Evolutionary conservation across 768 basidiomycete species (phyloP), one percentile per base, ranked within the genome.

Genomic region (Podaxis sp.): DNA sequence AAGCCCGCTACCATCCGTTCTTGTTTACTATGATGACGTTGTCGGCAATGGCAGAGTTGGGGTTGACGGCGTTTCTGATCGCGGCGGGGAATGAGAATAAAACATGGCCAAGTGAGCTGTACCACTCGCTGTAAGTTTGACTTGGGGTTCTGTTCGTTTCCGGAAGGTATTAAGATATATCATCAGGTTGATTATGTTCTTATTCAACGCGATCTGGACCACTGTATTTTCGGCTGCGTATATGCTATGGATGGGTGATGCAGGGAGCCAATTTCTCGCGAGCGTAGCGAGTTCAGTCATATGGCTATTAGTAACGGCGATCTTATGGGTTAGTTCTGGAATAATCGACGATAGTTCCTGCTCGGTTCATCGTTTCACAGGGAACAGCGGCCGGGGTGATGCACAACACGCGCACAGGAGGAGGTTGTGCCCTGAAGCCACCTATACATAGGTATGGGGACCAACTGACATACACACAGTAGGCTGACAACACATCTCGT

Each of bases 191-290:
- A 82, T 87, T 51, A 71, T 86, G 51, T 79, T 85, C 61, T 74
- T 84, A 61, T 87, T 89, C 71, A 83, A 84, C 64, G 78, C 88
- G 21, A 79, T 82, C 40, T 92, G 91, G 90, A 91, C 90, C n/a
- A 77, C 82, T 1, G 65, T 90, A 46, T 91, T 90, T 69, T 80
- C 85, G 13, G 76, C 81, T 11, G 83, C 85, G 36, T 93, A 91
- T 67, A 75, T 90, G 63, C 66, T 90, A 35, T 91, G 88, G 85
- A 82, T 87, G 47, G 72, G 88, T 40, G 84, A 85, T 56, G 86
- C 87, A 51, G 82, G 81, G 3, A 79, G 82, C 50, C 86, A 87
- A 69, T 70, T 89, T 46, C 77, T 92, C 21, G 90, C 89, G n/a
- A 87, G 83, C 69, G 77, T 92, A 46, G 88, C 90, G 23, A 89